These are phyloP conservation scores for Prunus mume DNA, from an alignment of 306 rosid species.

Conservation along the genomic window DNA sequence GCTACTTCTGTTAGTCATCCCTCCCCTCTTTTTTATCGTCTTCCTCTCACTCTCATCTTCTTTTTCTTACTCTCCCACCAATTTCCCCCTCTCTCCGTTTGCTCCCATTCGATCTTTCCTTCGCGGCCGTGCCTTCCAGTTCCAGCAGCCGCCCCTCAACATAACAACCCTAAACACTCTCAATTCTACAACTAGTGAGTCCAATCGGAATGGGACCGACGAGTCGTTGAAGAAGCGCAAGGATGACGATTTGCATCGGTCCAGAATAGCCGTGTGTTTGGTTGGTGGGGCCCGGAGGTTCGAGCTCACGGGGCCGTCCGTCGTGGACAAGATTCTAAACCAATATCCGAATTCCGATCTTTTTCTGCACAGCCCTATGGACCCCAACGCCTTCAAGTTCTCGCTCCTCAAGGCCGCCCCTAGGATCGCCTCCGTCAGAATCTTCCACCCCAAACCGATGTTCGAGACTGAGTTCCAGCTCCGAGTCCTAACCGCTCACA, in stretches of 20 bases:
- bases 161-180: background rate
- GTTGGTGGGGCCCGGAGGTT: conserved; percentile 96
- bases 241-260: conserved; percentile 47
- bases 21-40: conserved; percentile 44
- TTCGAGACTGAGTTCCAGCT: conserved; percentile 55
- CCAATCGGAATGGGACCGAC: background rate
- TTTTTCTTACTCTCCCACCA: conserved; percentile 11
- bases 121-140: conserved; percentile 18
- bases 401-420: conserved; percentile 63
- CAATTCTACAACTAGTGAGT: background rate
- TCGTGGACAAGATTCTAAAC: conserved; percentile 47
- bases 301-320: conserved; percentile 89
- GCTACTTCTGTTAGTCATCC: conserved; percentile 36
- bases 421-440: conserved; percentile 52
- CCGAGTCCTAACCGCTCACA: conserved; percentile 63
- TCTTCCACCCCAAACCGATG: conserved; percentile 56
- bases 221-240: background rate
- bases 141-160: background rate
- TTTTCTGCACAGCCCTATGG: conserved; percentile 66
- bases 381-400: conserved; percentile 58
- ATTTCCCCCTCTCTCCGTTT: conserved; percentile 24
- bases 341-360: conserved; percentile 85
- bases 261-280: conserved; percentile 84
- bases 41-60: conserved; percentile 40
- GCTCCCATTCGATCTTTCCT: conserved; percentile 39